Base-by-base conservation (phyloP, 805 yeast species). In the Candida sanyiensis region DNA sequence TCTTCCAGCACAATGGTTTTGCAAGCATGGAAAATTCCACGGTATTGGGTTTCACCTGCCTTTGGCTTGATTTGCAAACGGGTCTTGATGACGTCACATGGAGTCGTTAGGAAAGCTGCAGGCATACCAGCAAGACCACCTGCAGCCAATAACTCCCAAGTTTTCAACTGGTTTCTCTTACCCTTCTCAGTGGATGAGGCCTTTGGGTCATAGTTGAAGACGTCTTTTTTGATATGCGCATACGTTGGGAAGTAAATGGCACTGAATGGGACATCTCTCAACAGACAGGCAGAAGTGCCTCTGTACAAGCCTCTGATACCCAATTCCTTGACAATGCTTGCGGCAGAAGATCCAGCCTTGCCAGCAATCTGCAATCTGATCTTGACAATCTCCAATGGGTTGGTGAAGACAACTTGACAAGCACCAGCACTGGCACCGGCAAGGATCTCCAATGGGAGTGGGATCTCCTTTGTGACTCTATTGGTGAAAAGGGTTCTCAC, bases 111-210 rank as follows among this genome's bases (percentile, higher is more conserved):
- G 61, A 83, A 90, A 9, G 97, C 97, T 22, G 97, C 94, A 8
- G 98, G 98, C 69, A 94, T 87, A 58, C 97, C 98, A 11, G 98
- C 97, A 47, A 89, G 59, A 9, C 95, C 97, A 62, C 98, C 98
- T 44, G 94, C 76, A 5, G 76, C 59, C 44, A 90, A 73, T 48
- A 93, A 68, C 62, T 90, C 95, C 83, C 90, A 80, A 21, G 94
- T 77, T 46, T 77, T 77, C 44, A 89, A 73, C 45, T 73, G 70
- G 33, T 67, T 70, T 50, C 73, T 69, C 51, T 78, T 73, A 39
- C 70, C 70, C 20, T 76, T 71, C 54, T 75, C 75, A 34, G 65
- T 58, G 11, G 47, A 44, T 7, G 35, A 33, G 3, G 47, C 44
- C 15, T 43, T 43, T 5, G 95, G 95, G 54, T 90, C 95, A 57